phyloP scores from a whole-genome alignment of 2,329 filamentous ascomycete genomes.

The Paracamarosporium sp. region DNA sequence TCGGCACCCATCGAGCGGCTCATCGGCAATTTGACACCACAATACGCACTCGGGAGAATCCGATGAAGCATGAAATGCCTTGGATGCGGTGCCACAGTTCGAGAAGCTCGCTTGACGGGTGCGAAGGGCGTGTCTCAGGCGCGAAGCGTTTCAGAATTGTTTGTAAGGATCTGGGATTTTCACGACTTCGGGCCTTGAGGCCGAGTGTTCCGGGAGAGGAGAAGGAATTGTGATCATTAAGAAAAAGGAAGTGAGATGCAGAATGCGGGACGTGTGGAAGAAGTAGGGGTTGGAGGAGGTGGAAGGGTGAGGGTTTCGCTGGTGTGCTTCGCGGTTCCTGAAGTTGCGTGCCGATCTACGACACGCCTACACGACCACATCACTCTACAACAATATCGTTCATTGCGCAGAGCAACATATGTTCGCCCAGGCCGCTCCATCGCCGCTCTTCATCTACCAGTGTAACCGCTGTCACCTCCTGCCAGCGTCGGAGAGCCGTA shows the following conservation, averaged over 20 bases:
- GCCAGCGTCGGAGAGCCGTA: constrained; percentile 27
- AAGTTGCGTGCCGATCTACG: no score
- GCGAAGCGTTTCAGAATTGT: constrained; percentile 19
- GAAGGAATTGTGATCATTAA: neutral
- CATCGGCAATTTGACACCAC: constrained; percentile 8
- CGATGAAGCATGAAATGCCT: constrained; percentile 23
- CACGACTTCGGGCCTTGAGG: neutral
- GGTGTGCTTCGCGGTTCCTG: neutral
- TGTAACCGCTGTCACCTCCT: constrained; percentile 21
- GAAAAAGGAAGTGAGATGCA: neutral
- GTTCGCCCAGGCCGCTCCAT: neutral
- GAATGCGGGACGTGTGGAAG: neutral
- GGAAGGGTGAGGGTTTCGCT: neutral
- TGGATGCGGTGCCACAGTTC: constrained; percentile 14
- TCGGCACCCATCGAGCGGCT: constrained; percentile 5
- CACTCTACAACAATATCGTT: neutral
- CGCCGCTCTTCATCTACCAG: constrained; percentile 1
- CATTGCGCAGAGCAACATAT: neutral
- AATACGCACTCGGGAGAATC: constrained; percentile 1
- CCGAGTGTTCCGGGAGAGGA: constrained; percentile 11
- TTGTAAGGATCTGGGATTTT: constrained; percentile 9
- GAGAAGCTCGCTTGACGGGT: constrained; percentile 20
- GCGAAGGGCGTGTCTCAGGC: constrained; percentile 17
- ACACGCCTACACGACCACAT: neutral
- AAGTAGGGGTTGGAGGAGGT: neutral